Base-by-base conservation (phyloP, 768 basidiomycete species). In the Pleurotus platypus region DNA sequence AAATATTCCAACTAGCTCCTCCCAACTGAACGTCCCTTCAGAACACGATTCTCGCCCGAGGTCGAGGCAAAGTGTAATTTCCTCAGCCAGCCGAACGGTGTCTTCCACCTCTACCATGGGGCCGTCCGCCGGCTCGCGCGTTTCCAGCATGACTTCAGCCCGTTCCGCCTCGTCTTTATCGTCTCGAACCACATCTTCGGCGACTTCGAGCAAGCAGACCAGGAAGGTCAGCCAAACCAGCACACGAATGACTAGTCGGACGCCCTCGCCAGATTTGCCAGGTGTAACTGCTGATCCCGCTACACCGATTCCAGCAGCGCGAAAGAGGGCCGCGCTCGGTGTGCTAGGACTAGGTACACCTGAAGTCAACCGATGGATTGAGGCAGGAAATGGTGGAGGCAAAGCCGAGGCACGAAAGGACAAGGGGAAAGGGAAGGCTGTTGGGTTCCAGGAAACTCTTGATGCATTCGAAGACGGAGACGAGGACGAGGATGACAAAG, bases 351-450 rank as follows among this genome's bases (percentile, higher is more conserved):
- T 81, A n/a, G 78, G 74, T 3, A 79, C 79, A 18, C 84, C 83
- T 3, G 83, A 85, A 56, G 75, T 82, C 13, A 75, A 77, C 57
- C 66, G 65, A 26, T 80, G 84, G 84, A 72, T 79, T n/a, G 67
- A 68, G 45, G 75, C 75, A 6, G 77, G 76, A 16, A 70, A 71
- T 47, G 64, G 53, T 7, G 71, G 73, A 27, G 63, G 60, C 30
- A 55, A 30, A 64, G 58, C 64, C 45, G 67, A 58, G 51, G 62
- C 49, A 30, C 57, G 57, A 27, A 60, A 65, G 24, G 60, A 49
- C 8, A 74, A 73, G 57, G 69, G 66, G 20, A 71, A 69, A 49
- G 69, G 65, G n/a, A 79, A 80, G 63, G 73, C 67, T n/a, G 79
- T 81, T 30, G 78, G 76, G 18, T 84, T 83, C 60, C 67, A 67